Base-by-base conservation (phyloP, 164 flowering plant species). In the Houttuynia cordata region DNA sequence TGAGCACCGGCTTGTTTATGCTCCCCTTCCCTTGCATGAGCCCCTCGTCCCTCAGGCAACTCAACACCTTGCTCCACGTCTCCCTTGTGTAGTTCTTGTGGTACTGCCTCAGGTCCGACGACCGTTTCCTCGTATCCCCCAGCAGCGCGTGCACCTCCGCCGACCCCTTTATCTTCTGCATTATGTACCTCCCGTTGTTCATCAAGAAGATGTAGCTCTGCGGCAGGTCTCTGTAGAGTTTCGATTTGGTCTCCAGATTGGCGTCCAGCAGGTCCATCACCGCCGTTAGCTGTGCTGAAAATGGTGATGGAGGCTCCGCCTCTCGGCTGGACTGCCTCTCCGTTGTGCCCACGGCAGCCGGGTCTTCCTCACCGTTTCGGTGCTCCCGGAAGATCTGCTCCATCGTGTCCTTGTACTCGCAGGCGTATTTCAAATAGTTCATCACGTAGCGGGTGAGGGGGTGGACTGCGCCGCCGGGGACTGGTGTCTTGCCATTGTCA, bases 151-250 rank as follows among this genome's bases (percentile, higher is more conserved):
- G 68, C 10, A 93, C 79, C 75, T 83, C 87, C 0, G 58, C 22
- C 0, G 90, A 79, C 1, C 83, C 88, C 66, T 83, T 88, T 59
- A 85, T 78, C 80, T 88, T 93, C 68, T 86, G 86, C 62, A 85
- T 23, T 0, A 93, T 85, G 68, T 93, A 93, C 8, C 96, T 64
- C 3, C 88, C 91, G 55, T 93, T 93, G 76, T 93, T 93, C 97
- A 90, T 88, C 73, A 90, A 56, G 75, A 93, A 93, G 1, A 93
- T 74, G 83, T 70, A 68, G 47, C 83, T 57, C 23, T 90, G 58
- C 0, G 99, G 70, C 0, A 65, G 66, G 58, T 93, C 97, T 40
- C 65, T 75, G 78, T 93, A 93, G 12, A 86, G 81, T 64, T 66
- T 80, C 25, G 99, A 80, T 52, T 83, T 90, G 12, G 68, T 30